These are phyloP conservation scores for Gossypium aridum DNA, from an alignment of 441 rosid species.

Conservation along the genomic window DNA sequence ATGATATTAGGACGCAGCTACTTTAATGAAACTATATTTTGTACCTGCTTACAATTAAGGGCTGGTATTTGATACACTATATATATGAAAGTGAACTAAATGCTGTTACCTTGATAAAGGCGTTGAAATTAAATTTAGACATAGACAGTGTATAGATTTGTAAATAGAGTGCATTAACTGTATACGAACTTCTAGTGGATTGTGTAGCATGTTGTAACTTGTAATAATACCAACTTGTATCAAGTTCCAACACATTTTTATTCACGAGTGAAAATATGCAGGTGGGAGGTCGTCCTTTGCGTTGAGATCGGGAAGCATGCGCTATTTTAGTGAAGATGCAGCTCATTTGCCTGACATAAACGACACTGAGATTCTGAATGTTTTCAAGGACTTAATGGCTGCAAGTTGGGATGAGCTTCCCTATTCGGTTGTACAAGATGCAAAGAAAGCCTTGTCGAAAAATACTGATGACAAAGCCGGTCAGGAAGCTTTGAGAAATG, in stretches of 20 bases:
- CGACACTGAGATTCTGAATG: constrained; percentile 47
- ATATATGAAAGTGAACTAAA: too few relatives aligned
- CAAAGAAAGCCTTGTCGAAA: constrained; percentile 54
- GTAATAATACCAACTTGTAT: not conserved
- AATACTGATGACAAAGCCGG: constrained; percentile 61
- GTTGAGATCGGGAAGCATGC: constrained; percentile 37
- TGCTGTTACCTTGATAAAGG: too few relatives aligned
- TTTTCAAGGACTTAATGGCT: constrained; percentile 86
- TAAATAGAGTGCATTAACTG: too few relatives aligned
- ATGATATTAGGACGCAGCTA: not conserved
- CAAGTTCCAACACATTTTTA: not conserved
- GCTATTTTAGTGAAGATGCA: constrained; percentile 55
- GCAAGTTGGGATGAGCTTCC: constrained; percentile 73
- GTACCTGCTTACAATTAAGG: too few relatives aligned
- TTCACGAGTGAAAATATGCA: constrained; percentile 22
- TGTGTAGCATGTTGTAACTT: not conserved
- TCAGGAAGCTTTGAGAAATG: constrained; percentile 61
- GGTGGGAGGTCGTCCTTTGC: constrained; percentile 37
- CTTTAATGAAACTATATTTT: too few relatives aligned
- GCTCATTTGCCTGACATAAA: constrained; percentile 58
- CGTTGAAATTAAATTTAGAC: too few relatives aligned
- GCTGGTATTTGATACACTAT: too few relatives aligned
- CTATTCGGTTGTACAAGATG: constrained; percentile 34
- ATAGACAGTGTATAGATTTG: too few relatives aligned
- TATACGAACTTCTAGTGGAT: not conserved